Percentiles rank a stretch among this genome's conserved stretches.
Conservation (phyloP, 2,329 filamentous ascomycete genomes). For the Ilyonectria destructans region DNA sequence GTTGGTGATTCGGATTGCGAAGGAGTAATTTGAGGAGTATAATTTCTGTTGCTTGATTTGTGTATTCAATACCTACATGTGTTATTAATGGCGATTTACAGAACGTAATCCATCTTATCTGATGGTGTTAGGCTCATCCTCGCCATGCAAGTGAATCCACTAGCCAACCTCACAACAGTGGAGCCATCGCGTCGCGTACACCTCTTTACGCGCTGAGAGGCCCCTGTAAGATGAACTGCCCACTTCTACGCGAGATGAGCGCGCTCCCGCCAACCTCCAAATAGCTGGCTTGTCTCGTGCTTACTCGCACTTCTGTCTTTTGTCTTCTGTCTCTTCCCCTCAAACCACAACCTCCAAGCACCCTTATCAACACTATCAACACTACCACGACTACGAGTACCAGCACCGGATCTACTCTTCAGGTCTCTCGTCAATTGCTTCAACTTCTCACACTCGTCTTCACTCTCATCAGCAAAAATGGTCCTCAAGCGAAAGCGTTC, state of each 20-base stretch:
- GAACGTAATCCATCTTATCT: not conserved
- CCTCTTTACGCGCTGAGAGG: conserved; percentile 30
- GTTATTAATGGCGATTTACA: not conserved
- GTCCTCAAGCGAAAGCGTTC: conserved; percentile 77
- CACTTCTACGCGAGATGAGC: conserved; percentile 36
- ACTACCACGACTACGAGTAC: not conserved
- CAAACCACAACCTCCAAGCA: not conserved
- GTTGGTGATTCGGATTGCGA: conserved; percentile 47
- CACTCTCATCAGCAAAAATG: conserved; percentile 43
- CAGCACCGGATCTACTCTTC: not conserved
- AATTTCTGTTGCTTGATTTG: not conserved
- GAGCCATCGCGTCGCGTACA: conserved; percentile 24
- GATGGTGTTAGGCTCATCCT: not conserved
- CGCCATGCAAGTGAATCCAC: not conserved
- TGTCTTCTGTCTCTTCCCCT: conserved; percentile 15
- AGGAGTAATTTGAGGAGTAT: conserved; percentile 8
- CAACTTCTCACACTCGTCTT: not conserved
- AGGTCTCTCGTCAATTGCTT: conserved; percentile 4
- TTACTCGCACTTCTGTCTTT: conserved; percentile 19
- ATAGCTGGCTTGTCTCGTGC: conserved; percentile 12
- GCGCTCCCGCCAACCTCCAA: conserved; percentile 36
- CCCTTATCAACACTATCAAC: not conserved
- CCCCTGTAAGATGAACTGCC: conserved; percentile 13
- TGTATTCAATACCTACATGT: not conserved
- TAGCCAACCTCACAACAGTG: conserved; percentile 3